Conservation (phyloP, 257 asterid species). For the Gentiana dahurica region DNA sequence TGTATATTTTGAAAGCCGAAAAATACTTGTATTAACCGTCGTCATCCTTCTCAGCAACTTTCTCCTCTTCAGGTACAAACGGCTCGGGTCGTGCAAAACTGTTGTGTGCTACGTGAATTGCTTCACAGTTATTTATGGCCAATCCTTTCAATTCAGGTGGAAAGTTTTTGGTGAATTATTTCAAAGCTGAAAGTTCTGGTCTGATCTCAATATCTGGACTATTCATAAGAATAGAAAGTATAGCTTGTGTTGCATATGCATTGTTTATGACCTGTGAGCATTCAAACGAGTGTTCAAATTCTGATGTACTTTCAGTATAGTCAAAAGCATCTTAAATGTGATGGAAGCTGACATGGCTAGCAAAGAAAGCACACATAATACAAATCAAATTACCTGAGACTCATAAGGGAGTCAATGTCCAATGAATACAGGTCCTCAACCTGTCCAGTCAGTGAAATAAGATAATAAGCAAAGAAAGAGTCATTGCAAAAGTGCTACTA, state of each 20-base stretch:
- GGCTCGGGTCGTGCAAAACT: slow-evolving; percentile 98
- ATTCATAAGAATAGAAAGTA: slow-evolving; percentile 80
- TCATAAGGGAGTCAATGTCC: slow-evolving; percentile 82
- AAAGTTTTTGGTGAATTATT: slow-evolving; percentile 79
- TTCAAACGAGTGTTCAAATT: background rate
- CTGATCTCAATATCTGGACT: slow-evolving; percentile 82
- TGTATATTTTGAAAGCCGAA: too few relatives aligned
- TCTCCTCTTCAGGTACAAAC: slow-evolving; percentile 89
- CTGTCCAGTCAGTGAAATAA: slow-evolving; percentile 32
- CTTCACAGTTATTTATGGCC: slow-evolving; percentile 90
- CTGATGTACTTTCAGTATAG: background rate
- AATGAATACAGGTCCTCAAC: slow-evolving; percentile 95
- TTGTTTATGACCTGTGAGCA: slow-evolving; percentile 73
- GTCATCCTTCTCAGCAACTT: slow-evolving; percentile 74
- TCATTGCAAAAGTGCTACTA: background rate
- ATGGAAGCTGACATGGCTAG: slow-evolving; percentile 67
- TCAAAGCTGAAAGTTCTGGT: slow-evolving; percentile 67
- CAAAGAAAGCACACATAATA: slow-evolving; percentile 25
- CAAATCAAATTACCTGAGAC: slow-evolving; percentile 46
- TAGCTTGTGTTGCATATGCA: slow-evolving; percentile 99
- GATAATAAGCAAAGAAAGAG: background rate
- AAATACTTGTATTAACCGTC: slow-evolving; percentile 20
- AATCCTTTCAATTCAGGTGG: slow-evolving; percentile 93
- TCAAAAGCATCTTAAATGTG: slow-evolving; percentile 3
- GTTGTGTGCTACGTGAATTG: slow-evolving; percentile 89